Conservation (phyloP, 306 rosid genomes). For the Boehmeria nivea region DNA sequence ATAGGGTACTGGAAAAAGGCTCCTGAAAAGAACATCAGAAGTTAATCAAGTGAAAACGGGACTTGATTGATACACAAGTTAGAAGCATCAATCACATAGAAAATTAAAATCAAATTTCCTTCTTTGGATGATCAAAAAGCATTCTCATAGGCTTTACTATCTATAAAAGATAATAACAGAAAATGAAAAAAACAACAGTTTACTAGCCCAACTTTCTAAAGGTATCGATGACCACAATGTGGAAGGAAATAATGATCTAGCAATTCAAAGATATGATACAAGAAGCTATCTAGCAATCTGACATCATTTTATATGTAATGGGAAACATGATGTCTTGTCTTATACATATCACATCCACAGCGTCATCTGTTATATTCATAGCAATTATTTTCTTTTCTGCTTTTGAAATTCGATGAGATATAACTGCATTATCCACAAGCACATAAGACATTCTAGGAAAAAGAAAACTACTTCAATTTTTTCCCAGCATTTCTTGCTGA, state of each 20-base stretch:
- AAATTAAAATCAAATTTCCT: too few relatives aligned
- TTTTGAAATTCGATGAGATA: not conserved
- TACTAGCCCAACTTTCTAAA: too few relatives aligned
- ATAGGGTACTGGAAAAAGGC: not conserved
- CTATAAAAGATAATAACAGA: not conserved
- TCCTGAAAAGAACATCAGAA: constrained; percentile 11
- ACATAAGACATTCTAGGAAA: constrained; percentile 16
- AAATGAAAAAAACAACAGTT: not conserved
- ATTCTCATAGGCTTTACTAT: not conserved
- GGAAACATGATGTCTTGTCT: too few relatives aligned
- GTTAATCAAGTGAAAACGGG: constrained; percentile 2
- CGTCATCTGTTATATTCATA: too few relatives aligned
- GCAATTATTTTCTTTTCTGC: too few relatives aligned
- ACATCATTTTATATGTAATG: too few relatives aligned
- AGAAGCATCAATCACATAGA: too few relatives aligned
- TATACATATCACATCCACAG: too few relatives aligned
- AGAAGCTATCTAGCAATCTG: too few relatives aligned
- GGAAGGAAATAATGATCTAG: too few relatives aligned
- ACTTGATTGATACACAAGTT: not conserved
- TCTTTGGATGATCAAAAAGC: not conserved
- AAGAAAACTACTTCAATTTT: constrained; percentile 57
- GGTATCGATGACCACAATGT: too few relatives aligned
- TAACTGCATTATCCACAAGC: not conserved
- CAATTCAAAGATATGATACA: too few relatives aligned
- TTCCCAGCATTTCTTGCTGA: constrained; percentile 60